phyloP scores from a whole-genome alignment of 2,329 filamentous ascomycete species.

The Exophiala oligosperma region DNA sequence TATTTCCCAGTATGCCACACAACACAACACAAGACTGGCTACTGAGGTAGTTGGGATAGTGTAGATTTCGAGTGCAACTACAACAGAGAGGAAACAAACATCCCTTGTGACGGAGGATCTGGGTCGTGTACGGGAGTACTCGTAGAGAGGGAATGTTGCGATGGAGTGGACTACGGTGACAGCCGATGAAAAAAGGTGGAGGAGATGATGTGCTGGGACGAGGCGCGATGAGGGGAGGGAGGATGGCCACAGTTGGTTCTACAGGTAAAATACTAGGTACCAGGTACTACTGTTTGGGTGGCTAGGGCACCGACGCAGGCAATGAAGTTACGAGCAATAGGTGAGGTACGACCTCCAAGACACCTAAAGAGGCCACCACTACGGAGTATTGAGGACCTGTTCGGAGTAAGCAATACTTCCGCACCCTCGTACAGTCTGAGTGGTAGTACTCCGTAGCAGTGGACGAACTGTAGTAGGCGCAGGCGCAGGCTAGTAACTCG shows the following conservation, averaged over 20 bases:
- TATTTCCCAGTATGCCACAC: slow-evolving; percentile 2
- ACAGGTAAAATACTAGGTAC: no score
- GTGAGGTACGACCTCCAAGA: no score
- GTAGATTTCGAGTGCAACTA: slow-evolving; percentile 6
- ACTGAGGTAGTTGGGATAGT: background rate
- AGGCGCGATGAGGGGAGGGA: background rate
- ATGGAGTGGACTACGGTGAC: slow-evolving; percentile 7
- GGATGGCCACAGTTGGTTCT: no score
- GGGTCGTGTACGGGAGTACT: background rate
- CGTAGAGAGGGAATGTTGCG: background rate
- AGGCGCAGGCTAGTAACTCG: background rate
- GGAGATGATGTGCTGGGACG: background rate
- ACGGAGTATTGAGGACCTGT: no score
- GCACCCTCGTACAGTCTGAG: no score
- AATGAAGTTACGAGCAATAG: background rate
- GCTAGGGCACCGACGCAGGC: background rate
- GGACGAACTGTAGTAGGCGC: background rate
- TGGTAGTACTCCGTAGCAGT: no score
- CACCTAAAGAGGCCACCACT: background rate
- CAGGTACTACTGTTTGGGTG: background rate
- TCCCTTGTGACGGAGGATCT: background rate
- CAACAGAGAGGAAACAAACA: background rate
- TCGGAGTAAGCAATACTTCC: no score
- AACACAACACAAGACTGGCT: background rate
- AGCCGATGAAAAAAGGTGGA: slow-evolving; percentile 3